A percentile compares a stretch with the other conserved stretches of the same genome.
phyloP scores from a whole-genome alignment of 495 filamentous ascomycete genomes.

The Bacidia rubella region DNA sequence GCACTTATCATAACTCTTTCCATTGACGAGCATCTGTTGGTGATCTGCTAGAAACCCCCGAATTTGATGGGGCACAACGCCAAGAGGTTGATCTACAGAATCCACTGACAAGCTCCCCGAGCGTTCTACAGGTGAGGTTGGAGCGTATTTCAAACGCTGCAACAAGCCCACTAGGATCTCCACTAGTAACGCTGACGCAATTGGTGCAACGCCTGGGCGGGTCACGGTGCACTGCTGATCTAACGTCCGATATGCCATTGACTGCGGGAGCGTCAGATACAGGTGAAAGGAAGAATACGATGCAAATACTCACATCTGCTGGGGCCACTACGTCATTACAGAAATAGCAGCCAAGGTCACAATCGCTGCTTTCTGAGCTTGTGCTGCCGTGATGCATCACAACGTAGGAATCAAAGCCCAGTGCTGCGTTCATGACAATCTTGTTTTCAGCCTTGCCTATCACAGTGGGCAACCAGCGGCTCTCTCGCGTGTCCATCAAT shows the following conservation, averaged over 20 bases:
- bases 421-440: constrained; percentile 88
- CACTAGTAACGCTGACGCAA: constrained; percentile 84
- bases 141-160: constrained; percentile 62
- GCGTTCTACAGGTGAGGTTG: constrained; percentile 40
- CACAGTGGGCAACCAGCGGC: constrained; percentile 89
- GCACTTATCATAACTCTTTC: constrained; percentile 76
- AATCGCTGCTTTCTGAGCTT: constrained; percentile 21
- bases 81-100: constrained; percentile 62
- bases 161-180: constrained; percentile 78
- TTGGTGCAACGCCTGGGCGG: constrained; percentile 77
- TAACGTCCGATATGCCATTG: constrained; percentile 80
- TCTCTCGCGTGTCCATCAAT: constrained; percentile 92
- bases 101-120: constrained; percentile 29
- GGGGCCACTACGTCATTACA: constrained; percentile 97
- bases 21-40: constrained; percentile 68
- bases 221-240: constrained; percentile 98
- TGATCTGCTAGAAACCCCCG: constrained; percentile 82
- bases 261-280: constrained; percentile 45
- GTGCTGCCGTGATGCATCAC: constrained; percentile 85
- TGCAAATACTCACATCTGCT: constrained; percentile 71
- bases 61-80: constrained; percentile 82
- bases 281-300: neutral
- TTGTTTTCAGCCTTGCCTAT: constrained; percentile 91
- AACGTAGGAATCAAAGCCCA: constrained; percentile 93
- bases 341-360: constrained; percentile 86